Evolutionary conservation across 345 rosid species (phyloP).

Genomic region (Cochlearia excelsa): DNA sequence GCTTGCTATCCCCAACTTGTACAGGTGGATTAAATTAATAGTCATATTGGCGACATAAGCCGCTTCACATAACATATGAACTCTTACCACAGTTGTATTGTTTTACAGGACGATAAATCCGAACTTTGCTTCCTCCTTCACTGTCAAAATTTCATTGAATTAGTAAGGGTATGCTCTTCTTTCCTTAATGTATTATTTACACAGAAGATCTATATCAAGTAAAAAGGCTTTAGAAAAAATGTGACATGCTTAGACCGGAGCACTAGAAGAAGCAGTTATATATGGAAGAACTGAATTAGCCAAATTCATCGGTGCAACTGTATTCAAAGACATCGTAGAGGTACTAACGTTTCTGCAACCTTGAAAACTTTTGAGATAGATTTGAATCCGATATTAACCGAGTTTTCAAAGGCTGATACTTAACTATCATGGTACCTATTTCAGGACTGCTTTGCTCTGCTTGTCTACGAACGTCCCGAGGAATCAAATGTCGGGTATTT

Average conservation of each 20-base stretch:
- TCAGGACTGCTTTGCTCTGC: conserved; percentile 79
- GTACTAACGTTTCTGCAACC: conserved; percentile 37
- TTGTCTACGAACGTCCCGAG: conserved; percentile 70
- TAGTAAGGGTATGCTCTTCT: conserved; percentile 62
- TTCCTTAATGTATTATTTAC: neutral
- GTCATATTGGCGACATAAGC: conserved; percentile 7
- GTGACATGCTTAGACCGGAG: conserved; percentile 52
- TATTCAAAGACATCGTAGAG: conserved; percentile 61
- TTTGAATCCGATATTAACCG: neutral
- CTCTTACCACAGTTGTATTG: conserved; percentile 15
- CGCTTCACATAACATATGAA: conserved; percentile 22
- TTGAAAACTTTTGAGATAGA: neutral
- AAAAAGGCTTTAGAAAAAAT: neutral
- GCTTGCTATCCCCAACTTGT: conserved; percentile 81
- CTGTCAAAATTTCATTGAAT: conserved; percentile 89
- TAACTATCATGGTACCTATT: conserved; percentile 1
- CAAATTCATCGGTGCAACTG: conserved; percentile 51
- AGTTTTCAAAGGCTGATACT: neutral
- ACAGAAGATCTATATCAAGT: neutral
- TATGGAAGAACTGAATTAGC: conserved; percentile 73
- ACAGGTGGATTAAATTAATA: conserved; percentile 47
- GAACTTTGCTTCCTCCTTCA: conserved; percentile 78
- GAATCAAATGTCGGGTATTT: conserved; percentile 69
- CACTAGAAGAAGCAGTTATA: conserved; percentile 68
- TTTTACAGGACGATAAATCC: conserved; percentile 75